Evolutionary conservation across 2,329 filamentous ascomycete genomes (phyloP).

Genomic region (Venturia aucupariae): DNA sequence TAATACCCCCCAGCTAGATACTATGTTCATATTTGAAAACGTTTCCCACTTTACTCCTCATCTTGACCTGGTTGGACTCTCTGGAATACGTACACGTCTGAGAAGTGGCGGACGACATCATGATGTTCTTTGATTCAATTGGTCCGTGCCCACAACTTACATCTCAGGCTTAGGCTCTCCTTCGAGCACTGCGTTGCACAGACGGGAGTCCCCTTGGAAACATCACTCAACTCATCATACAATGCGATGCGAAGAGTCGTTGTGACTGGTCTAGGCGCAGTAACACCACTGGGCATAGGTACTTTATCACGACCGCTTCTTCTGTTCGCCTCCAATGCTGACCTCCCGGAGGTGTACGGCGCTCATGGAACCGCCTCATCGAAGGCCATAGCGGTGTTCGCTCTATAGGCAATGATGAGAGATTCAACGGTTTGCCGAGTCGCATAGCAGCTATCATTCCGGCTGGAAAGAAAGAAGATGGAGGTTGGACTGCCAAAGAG

Average conservation of each 20-base stretch:
- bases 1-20: neutral
- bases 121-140: too few relatives aligned
- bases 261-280: slow-evolving; percentile 39
- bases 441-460: slow-evolving; percentile 80
- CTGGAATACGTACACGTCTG: too few relatives aligned
- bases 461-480: slow-evolving; percentile 32
- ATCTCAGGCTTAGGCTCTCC: too few relatives aligned
- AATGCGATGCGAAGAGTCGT: slow-evolving; percentile 43
- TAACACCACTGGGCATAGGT: slow-evolving; percentile 68
- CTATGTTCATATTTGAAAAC: too few relatives aligned
- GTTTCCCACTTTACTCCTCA: too few relatives aligned
- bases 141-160: too few relatives aligned
- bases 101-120: too few relatives aligned
- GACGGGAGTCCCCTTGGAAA: too few relatives aligned
- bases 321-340: neutral
- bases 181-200: too few relatives aligned
- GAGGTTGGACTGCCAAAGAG: slow-evolving; percentile 39
- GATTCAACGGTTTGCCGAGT: slow-evolving; percentile 68
- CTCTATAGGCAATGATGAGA: slow-evolving; percentile 54
- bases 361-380: slow-evolving; percentile 73
- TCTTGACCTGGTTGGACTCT: too few relatives aligned
- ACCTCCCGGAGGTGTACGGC: slow-evolving; percentile 48
- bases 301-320: slow-evolving; percentile 16
- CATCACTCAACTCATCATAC: slow-evolving; percentile 5
- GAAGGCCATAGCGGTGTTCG: slow-evolving; percentile 72